phyloP scores from a whole-genome alignment of 345 rosid species.

The Clausena lansium region DNA sequence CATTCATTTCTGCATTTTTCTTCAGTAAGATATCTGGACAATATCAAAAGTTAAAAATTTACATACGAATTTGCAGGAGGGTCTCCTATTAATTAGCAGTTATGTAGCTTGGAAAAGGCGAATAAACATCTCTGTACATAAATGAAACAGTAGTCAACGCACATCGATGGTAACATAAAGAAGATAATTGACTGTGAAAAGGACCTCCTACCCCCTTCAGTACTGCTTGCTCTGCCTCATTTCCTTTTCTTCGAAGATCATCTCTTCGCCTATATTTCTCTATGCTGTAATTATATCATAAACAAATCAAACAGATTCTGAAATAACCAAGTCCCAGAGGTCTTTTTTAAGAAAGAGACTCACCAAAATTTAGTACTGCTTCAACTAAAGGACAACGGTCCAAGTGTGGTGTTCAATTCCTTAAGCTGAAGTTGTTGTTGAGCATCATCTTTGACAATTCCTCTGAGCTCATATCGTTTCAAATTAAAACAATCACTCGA shows the following conservation, averaged over 20 bases:
- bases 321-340: background rate
- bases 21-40: slow-evolving; percentile 70
- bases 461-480: no score
- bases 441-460: no score
- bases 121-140: background rate
- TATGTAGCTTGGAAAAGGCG: background rate
- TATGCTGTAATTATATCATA: slow-evolving; percentile 93
- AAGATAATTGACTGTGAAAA: background rate
- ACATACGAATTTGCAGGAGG: background rate
- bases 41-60: background rate
- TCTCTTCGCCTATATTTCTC: slow-evolving; percentile 81
- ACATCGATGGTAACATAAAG: background rate
- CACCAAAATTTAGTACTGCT: background rate
- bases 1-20: slow-evolving; percentile 83
- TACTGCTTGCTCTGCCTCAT: slow-evolving; percentile 75
- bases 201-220: slow-evolving; percentile 58
- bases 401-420: no score
- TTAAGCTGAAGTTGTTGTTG: no score
- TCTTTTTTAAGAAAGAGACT: background rate
- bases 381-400: no score
- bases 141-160: background rate
- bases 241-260: slow-evolving; percentile 71
- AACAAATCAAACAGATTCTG: background rate
- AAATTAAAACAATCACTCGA: no score
- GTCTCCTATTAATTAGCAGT: background rate